phyloP scores from a whole-genome alignment of 768 basidiomycete species.

The Naganishia randhawae region DNA sequence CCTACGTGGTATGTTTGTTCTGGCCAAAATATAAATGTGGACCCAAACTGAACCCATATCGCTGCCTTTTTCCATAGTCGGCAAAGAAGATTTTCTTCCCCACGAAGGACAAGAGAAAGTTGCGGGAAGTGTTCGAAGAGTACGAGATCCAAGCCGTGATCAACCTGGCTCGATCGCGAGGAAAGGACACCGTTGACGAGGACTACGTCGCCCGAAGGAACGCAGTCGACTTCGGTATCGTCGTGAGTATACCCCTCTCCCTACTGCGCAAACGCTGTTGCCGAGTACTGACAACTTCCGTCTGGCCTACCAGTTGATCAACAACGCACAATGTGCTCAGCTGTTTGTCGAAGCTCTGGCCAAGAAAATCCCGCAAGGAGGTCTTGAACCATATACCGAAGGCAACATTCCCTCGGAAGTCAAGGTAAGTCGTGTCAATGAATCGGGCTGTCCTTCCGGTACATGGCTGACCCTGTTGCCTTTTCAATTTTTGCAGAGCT shows the following conservation, averaged over 20 bases:
- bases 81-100: conserved; percentile 90
- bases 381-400: conserved; percentile 72
- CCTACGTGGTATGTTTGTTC: conserved; percentile 32
- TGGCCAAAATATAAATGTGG: background rate
- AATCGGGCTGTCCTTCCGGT: background rate
- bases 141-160: conserved; percentile 91
- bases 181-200: conserved; percentile 72
- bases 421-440: conserved; percentile 39
- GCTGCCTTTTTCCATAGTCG: conserved; percentile 68
- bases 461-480: background rate
- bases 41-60: background rate
- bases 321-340: conserved; percentile 81
- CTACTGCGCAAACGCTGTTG: background rate
- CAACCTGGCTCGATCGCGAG: conserved; percentile 80
- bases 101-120: conserved; percentile 87
- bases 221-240: conserved; percentile 89
- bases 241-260: conserved; percentile 34
- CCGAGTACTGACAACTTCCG: conserved; percentile 1
- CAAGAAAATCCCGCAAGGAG: conserved; percentile 76
- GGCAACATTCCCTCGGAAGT: conserved; percentile 88
- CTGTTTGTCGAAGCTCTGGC: conserved; percentile 86
- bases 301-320: conserved; percentile 57
- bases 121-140: conserved; percentile 70
- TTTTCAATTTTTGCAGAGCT: conserved; percentile 7
- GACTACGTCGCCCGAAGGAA: conserved; percentile 96